phyloP scores from a whole-genome alignment of 1,139 yeast species.

The Casaregolazyma suthepensis region DNA sequence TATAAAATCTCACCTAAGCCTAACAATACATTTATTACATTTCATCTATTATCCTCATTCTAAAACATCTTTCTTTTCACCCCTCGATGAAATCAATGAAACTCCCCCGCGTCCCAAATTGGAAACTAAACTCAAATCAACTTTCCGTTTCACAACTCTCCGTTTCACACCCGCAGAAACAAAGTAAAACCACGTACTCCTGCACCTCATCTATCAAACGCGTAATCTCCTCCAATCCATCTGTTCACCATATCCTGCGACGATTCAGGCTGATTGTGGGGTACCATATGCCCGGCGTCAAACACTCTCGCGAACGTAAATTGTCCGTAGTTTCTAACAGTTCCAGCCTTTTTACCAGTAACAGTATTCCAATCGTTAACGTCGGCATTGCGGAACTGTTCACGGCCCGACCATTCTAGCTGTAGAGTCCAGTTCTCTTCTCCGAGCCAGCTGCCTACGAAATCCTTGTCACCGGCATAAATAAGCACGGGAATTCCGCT shows the following conservation, averaged over 20 bases:
- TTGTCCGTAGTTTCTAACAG: constrained; percentile 48
- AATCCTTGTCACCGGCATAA: constrained; percentile 88
- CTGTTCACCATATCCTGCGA: constrained; percentile 71
- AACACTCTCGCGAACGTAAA: constrained; percentile 59
- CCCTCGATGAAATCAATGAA: no score
- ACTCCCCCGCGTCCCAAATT: no score
- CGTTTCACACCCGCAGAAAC: no score
- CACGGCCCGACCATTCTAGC: constrained; percentile 52
- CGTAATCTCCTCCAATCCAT: constrained; percentile 49
- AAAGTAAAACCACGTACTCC: no score
- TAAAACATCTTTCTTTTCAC: no score
- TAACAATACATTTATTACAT: no score
- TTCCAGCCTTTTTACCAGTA: constrained; percentile 45
- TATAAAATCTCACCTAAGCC: no score
- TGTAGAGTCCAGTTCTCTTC: constrained; percentile 57
- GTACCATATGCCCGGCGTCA: constrained; percentile 70
- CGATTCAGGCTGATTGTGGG: constrained; percentile 71
- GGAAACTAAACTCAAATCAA: no score
- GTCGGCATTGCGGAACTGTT: constrained; percentile 29
- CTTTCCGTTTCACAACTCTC: no score
- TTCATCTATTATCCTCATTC: no score
- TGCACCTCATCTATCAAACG: no score
- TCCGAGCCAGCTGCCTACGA: constrained; percentile 87
- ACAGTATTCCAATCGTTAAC: constrained; percentile 34
- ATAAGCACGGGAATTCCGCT: constrained; percentile 60